Percentiles rank a stretch among this genome's conserved stretches.
Evolutionary conservation across 306 rosid species (phyloP).

Genomic region (Calophaca sinica): DNA sequence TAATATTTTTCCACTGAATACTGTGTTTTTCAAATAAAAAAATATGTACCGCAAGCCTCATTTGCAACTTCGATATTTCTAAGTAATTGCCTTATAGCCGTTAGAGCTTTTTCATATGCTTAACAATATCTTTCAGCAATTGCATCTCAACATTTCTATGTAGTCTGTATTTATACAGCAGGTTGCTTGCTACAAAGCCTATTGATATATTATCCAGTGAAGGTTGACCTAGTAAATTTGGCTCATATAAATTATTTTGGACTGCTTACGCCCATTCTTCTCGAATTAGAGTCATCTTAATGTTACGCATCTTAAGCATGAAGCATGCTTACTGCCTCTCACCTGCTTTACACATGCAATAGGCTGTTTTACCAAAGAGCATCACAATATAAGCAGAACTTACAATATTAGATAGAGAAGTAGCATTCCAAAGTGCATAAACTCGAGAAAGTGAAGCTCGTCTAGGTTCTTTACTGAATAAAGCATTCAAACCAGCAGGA

Average conservation of each 20-base stretch:
- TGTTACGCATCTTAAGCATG: slow-evolving; percentile 17
- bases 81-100: slow-evolving; percentile 12
- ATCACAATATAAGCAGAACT: slow-evolving; percentile 54
- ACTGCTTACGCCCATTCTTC: slow-evolving; percentile 27
- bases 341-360: slow-evolving; percentile 25
- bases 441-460: slow-evolving; percentile 90
- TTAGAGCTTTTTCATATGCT: slow-evolving; percentile 1
- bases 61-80: slow-evolving; percentile 16
- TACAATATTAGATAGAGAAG: slow-evolving; percentile 88
- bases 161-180: slow-evolving; percentile 2
- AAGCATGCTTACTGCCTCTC: slow-evolving; percentile 37
- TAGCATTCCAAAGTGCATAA: slow-evolving; percentile 94
- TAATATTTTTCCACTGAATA: not conserved
- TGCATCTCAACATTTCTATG: not conserved
- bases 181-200: slow-evolving; percentile 33
- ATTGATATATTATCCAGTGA: not conserved
- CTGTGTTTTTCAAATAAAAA: not conserved
- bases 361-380: slow-evolving; percentile 20
- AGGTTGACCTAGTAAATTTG: not conserved
- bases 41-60: not conserved
- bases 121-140: slow-evolving; percentile 26
- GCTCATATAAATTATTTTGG: not conserved
- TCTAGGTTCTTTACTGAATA: slow-evolving; percentile 93
- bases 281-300: not conserved
- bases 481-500: slow-evolving; percentile 98